phyloP scores from a whole-genome alignment of 73 alveolate genomes.

The Blepharisma japonicum region DNA sequence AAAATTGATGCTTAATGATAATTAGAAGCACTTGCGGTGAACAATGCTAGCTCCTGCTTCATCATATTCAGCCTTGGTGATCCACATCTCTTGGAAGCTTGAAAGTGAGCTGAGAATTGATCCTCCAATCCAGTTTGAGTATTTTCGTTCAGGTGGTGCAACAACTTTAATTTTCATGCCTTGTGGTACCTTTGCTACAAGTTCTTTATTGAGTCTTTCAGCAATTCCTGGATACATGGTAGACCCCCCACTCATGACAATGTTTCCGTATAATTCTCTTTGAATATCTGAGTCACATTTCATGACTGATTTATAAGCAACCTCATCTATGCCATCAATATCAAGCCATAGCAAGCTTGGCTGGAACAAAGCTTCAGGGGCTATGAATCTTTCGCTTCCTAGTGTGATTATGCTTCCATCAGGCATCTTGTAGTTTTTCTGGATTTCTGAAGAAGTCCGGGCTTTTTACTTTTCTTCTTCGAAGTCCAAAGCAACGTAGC shows the following conservation, averaged over 20 bases:
- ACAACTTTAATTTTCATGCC: conserved; percentile 66
- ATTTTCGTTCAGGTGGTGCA: conserved; percentile 70
- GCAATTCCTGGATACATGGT: conserved; percentile 95
- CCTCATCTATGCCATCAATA: conserved; percentile 85
- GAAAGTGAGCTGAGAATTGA: conserved; percentile 60
- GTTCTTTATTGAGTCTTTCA: conserved; percentile 88
- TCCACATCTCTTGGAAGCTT: conserved; percentile 90
- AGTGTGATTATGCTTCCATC: conserved; percentile 64
- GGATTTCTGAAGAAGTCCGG: conserved; percentile 48
- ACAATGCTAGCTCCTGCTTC: conserved; percentile 94
- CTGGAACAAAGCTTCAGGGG: conserved; percentile 76
- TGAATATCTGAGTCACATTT: conserved; percentile 93
- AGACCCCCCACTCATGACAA: conserved; percentile 92
- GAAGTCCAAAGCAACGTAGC: conserved; percentile 83
- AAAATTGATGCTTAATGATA: conserved; percentile 25
- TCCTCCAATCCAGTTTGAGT: conserved; percentile 72
- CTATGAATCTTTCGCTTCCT: conserved; percentile 69
- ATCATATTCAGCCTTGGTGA: conserved; percentile 93
- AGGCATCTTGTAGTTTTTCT: conserved; percentile 66
- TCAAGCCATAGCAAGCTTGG: conserved; percentile 81
- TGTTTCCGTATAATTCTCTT: conserved; percentile 84
- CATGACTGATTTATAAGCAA: conserved; percentile 84
- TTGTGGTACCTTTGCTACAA: conserved; percentile 85
- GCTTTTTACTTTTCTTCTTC: conserved; percentile 66
- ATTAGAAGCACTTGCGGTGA: conserved; percentile 85